These are phyloP conservation scores for Calonectria naviculata DNA, from an alignment of 2,329 filamentous ascomycete genomes.

Conservation along the genomic window DNA sequence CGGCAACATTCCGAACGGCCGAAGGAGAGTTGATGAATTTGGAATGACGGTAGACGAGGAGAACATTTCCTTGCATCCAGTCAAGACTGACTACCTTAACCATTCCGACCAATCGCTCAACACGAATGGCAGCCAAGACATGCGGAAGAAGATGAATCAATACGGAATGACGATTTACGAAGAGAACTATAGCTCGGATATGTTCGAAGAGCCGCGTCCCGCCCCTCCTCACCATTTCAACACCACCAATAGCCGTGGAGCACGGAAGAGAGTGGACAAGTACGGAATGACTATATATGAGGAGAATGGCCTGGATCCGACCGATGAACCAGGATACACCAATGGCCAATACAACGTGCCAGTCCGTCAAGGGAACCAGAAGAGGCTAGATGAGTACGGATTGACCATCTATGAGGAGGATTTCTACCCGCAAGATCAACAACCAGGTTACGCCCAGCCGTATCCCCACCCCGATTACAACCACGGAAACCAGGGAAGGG, in stretches of 20 bases:
- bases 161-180: background rate
- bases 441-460: background rate
- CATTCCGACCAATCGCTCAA: background rate
- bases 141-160: background rate
- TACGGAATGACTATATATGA: background rate
- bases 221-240: background rate
- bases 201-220: background rate
- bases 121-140: background rate
- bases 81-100: background rate
- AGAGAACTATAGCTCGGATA: background rate
- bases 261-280: background rate
- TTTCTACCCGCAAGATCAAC: background rate
- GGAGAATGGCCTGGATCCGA: background rate
- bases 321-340: background rate
- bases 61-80: background rate
- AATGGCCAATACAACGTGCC: background rate
- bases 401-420: background rate
- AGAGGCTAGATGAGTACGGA: background rate
- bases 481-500: background rate
- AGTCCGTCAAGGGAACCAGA: background rate
- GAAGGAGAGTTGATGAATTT: background rate
- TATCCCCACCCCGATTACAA: background rate
- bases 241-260: background rate
- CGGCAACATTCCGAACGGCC: background rate
- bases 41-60: background rate